These are phyloP conservation scores for Mercurialis annua DNA, from an alignment of 345 rosid species.

Conservation along the genomic window DNA sequence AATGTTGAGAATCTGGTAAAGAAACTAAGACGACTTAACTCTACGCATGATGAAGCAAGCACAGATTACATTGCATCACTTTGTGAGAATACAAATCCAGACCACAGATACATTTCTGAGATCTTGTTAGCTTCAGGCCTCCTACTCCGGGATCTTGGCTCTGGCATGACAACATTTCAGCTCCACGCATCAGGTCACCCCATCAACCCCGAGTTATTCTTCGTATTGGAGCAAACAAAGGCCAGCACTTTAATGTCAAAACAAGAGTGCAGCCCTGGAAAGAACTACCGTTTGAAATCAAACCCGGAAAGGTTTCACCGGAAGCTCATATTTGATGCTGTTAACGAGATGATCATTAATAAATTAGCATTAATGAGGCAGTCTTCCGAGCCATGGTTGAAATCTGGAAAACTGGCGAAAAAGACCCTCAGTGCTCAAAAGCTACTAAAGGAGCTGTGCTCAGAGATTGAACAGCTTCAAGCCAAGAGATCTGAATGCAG, in stretches of 20 bases:
- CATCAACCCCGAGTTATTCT: constrained; percentile 83
- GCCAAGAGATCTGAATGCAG: constrained; percentile 39
- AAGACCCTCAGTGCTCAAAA: constrained; percentile 69
- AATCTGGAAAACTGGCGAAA: constrained; percentile 44
- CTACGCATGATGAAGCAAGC: constrained; percentile 78
- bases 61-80: constrained; percentile 94
- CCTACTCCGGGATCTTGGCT: constrained; percentile 70
- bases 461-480: constrained; percentile 56
- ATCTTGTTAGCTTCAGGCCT: constrained; percentile 91
- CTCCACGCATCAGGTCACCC: constrained; percentile 85
- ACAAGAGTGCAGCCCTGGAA: constrained; percentile 41
- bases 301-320: constrained; percentile 59
- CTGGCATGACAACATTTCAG: constrained; percentile 62
- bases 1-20: constrained; percentile 85
- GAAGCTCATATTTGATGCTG: constrained; percentile 75
- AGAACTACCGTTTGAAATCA: constrained; percentile 30
- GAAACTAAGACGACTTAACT: constrained; percentile 77
- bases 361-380: constrained; percentile 48
- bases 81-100: constrained; percentile 77
- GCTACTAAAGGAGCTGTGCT: constrained; percentile 71
- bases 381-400: constrained; percentile 49
- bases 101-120: constrained; percentile 92
- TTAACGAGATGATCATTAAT: constrained; percentile 71
- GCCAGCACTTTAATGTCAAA: constrained; percentile 43
- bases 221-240: constrained; percentile 87